Percentiles rank a stretch among this genome's conserved stretches.
phyloP scores from a whole-genome alignment of 2,329 filamentous ascomycete genomes.

The Talaromyces verruculosus region DNA sequence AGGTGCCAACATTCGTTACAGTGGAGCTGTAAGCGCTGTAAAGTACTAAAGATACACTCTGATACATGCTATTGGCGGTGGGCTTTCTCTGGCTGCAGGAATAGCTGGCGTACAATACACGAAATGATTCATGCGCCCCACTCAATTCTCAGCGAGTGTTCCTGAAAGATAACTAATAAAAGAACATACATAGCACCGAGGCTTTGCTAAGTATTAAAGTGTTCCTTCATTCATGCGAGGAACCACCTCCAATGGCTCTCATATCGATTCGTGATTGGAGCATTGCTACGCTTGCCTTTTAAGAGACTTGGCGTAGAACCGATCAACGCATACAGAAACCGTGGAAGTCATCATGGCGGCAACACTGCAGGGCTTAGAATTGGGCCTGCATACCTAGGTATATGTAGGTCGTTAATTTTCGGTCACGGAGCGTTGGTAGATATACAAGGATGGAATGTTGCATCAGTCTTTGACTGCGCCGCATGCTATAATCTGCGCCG shows the following conservation, averaged over 20 bases:
- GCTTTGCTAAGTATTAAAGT: neutral
- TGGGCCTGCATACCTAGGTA: neutral
- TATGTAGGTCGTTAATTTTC: neutral
- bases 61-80: neutral
- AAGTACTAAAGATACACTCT: neutral
- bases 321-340: neutral
- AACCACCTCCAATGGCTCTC: neutral
- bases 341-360: neutral
- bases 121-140: neutral
- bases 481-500: neutral
- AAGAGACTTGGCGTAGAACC: neutral
- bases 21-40: neutral
- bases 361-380: neutral
- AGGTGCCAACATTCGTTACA: neutral
- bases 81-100: neutral
- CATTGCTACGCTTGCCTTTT: neutral
- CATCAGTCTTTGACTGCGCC: neutral
- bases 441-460: slow-evolving; percentile 3
- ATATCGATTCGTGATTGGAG: neutral
- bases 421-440: neutral
- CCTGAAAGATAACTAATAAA: too few species aligned
- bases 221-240: neutral
- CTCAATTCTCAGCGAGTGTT: neutral
- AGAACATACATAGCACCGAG: neutral
- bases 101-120: neutral